Evolutionary conservation across 2,329 filamentous ascomycete genomes (phyloP), one percentile per base, ranked within the genome.

Genomic region (Alternaria sp.): DNA sequence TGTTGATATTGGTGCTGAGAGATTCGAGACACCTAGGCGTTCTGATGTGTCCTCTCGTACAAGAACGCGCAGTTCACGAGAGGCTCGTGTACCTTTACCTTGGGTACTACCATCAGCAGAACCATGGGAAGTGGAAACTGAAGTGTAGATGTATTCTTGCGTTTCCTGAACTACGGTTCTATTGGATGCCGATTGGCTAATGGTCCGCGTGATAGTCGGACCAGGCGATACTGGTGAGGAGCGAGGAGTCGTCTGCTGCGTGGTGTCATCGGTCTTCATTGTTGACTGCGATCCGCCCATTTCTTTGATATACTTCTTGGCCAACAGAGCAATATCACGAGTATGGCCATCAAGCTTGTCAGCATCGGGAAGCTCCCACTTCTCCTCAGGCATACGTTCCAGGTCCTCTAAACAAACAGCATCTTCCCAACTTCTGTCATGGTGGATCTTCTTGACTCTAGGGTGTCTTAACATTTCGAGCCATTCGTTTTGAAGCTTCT

Each of bases 381-480:
- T 87, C 30, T 85, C 80, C 30, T 82, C 76, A 0, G 91, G 92
- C 71, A 91, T 82, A 6, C 83, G 74, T 66, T 94, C 90, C 3
- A 97, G 81, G 54, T 93, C 88, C 1, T 84, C 77, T 64, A 94
- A 92, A 0, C 88, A 87, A 18, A 92, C 80, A 1, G 88, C 85
- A 59, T 96, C 91, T 22, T 84, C 81, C 72, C 87, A 91, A 3
- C 86, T 86, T 24, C 93, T 85, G 73, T 97, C 93, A 61, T 85
- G 86, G 69, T 96, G 92, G 9, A 96, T 83, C 71, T 94, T 96
- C 57, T 87, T 84, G 4, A 94, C 87, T 3, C 86, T 83, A 1
- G 93, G 91, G 70, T 96, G 96, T 1, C 93, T 86, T 53, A 93
- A 86, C 60, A 89, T 89, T 81, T 88, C 93, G 70, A 91, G 93